Conservation (phyloP, 352 stramenopile species). For the Phytophthora chlamydospora region DNA sequence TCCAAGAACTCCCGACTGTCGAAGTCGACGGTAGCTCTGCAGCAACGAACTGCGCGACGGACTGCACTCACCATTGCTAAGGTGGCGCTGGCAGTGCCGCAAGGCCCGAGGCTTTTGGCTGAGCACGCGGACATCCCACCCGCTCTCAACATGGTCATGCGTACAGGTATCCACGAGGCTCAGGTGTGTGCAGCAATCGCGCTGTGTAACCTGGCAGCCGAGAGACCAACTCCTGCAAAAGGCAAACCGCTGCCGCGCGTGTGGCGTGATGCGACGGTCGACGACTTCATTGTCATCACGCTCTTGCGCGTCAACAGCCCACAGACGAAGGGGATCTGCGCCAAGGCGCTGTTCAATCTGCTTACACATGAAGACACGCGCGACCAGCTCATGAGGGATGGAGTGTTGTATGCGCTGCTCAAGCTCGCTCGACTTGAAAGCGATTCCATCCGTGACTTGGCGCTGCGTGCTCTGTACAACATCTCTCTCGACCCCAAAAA, state of each 20-base stretch:
- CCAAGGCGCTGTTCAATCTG: constrained; percentile 87
- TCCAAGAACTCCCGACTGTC: constrained; percentile 64
- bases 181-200: constrained; percentile 86
- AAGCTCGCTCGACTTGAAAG: constrained; percentile 83
- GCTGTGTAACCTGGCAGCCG: constrained; percentile 85
- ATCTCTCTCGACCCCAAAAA: constrained; percentile 61
- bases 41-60: constrained; percentile 66
- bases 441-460: constrained; percentile 75
- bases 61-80: constrained; percentile 70
- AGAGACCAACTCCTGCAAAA: constrained; percentile 37
- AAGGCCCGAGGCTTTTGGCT: constrained; percentile 55
- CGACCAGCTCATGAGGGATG: constrained; percentile 74
- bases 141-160: constrained; percentile 85
- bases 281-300: constrained; percentile 90
- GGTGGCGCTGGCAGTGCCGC: constrained; percentile 47
- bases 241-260: constrained; percentile 34
- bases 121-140: constrained; percentile 58
- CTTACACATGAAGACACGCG: constrained; percentile 80
- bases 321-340: constrained; percentile 84
- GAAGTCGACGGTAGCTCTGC: constrained; percentile 42
- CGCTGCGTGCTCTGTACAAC: constrained; percentile 80
- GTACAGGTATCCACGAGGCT: constrained; percentile 79
- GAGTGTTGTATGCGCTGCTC: constrained; percentile 85
- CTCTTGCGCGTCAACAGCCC: constrained; percentile 84
- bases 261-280: constrained; percentile 72